phyloP scores from a whole-genome alignment of 495 filamentous ascomycete genomes.

The Sporormia fimetaria region DNA sequence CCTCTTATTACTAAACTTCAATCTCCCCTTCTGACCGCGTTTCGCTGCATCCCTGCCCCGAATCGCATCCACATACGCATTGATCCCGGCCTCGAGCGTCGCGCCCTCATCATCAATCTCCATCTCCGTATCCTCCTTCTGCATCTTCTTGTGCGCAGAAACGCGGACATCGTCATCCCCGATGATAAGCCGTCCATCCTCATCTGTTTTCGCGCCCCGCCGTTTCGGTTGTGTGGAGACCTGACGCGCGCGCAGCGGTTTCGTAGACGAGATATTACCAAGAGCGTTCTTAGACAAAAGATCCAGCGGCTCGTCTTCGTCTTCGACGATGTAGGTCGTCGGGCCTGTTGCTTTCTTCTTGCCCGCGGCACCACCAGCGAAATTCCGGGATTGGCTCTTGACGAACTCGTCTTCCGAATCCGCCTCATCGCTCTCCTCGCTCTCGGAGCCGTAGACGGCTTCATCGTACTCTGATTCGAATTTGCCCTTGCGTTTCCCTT shows the following conservation, averaged over 20 bases:
- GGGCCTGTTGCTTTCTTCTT: constrained; percentile 30
- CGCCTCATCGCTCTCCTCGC: constrained; percentile 51
- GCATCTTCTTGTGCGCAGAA: no score
- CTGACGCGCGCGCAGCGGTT: constrained; percentile 44
- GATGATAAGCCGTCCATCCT: constrained; percentile 83
- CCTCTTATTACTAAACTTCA: constrained; percentile 73
- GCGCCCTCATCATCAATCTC: constrained; percentile 33
- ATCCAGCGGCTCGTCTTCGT: constrained; percentile 87
- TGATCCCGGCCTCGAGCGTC: constrained; percentile 52
- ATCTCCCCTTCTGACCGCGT: constrained; percentile 68
- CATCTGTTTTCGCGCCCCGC: constrained; percentile 58
- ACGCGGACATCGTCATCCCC: constrained; percentile 45
- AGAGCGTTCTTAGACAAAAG: constrained; percentile 78
- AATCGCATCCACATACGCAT: constrained; percentile 86
- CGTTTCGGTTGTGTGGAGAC: constrained; percentile 35
- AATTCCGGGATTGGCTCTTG: constrained; percentile 38
- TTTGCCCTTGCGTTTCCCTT: constrained; percentile 37
- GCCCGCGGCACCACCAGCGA: constrained; percentile 43
- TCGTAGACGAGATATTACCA: constrained; percentile 85
- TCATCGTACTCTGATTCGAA: constrained; percentile 93
- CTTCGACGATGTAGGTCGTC: constrained; percentile 70
- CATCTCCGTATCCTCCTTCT: no score
- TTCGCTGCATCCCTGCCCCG: constrained; percentile 70
- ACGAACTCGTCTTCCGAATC: constrained; percentile 34
- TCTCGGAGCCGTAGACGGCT: constrained; percentile 71